Base-by-base conservation (phyloP, 2,329 filamentous ascomycete genomes). In the Colletotrichum tabaci region DNA sequence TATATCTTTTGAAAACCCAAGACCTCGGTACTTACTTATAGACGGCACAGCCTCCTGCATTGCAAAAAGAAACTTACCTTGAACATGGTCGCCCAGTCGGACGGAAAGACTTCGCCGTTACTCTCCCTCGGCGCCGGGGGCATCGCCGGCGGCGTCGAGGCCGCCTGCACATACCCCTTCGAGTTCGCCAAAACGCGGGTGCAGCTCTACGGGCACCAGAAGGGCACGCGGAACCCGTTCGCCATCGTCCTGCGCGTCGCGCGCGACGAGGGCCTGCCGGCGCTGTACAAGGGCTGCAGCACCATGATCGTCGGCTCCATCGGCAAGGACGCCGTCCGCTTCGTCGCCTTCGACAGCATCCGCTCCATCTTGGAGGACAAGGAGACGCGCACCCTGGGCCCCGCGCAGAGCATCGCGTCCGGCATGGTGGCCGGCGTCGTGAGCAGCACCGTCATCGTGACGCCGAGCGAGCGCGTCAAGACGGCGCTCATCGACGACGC, bases 401-500 rank as follows among this genome's bases (percentile, higher is more conserved):
- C 66, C 2, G 16, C 47, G 46, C 61, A 56, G 35, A 69, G 61
- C 40, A 69, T 69, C n/a, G 66, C 61, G 2, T 46, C 66, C 2
- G 66, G 66, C 4, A 69, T 69, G 66, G 66, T 53, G 2, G 66
- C 66, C 0, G 66, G 66, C 4, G 18, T 65, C 38, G 44, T 53
- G 13, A 49, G 66, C 38, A 69, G 66, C 26, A 69, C 66, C 4
- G 50, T 69, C 38, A 53, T 69, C 49, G 66, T 69, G 16, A 69
- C 66, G 9, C 66, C 66, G 8, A 69, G 53, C 47, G 66, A 69
- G 35, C 66, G 66, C 23, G 21, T 69, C 35, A 69, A 69, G 23
- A 69, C 66, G 23, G 66, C 66, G 7, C 61, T 69, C 40, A 69
- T 69, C 53, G 66, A 69, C 46, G 66, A 69, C 35, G 66, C 66